Evolutionary conservation across 306 rosid genomes (phyloP), one percentile per base, ranked within the genome.

Genomic region (Arachis stenosperma): DNA sequence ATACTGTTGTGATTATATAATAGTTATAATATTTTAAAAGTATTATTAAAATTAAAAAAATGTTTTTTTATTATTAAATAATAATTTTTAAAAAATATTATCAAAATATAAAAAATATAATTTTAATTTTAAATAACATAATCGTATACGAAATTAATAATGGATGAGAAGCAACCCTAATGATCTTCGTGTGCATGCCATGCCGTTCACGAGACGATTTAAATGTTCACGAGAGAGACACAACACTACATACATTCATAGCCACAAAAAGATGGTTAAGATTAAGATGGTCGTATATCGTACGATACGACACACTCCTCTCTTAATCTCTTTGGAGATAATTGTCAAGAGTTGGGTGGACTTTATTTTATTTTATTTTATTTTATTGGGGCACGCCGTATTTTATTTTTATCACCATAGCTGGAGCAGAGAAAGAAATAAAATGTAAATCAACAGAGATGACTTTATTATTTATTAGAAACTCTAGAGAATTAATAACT

Each of bases 201-300:
- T 46, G 54, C 44, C 61, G 85, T 66, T 87, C 90, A 87, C 90
- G 86, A 71, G 88, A 70, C 15, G 47, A 17, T 36, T 39, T 67
- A 46, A 69, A 37, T 67, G 88, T 78, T 86, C 93, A 86, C 93
- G 90, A 82, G 91, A 86, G 74, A 70, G 72, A 83, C 80, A 70
- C 75, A 33, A 33, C 37, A 33, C 4, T 33, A 33, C 37, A 33
- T 33, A 33, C 4, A 33, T 4, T 33, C 37, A 47, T 13, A 61
- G 72, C 52, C 78, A 82, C 86, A 75, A 81, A 67, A 80, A 42
- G 74, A 80, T 81, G 86, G 15, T 84, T 81, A 59, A 39, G 80
- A 85, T 84, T 81, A 59, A 43, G 78, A 85, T 71, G 81, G 66
- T 64, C 75, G 48, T 44, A 13, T 33, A 33, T 22, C 9, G 50